A percentile compares a stretch with the other conserved stretches of the same genome.
These are phyloP conservation scores for Leccinum variabile DNA, from an alignment of 1,284 basidiomycete genomes.

Conservation along the genomic window DNA sequence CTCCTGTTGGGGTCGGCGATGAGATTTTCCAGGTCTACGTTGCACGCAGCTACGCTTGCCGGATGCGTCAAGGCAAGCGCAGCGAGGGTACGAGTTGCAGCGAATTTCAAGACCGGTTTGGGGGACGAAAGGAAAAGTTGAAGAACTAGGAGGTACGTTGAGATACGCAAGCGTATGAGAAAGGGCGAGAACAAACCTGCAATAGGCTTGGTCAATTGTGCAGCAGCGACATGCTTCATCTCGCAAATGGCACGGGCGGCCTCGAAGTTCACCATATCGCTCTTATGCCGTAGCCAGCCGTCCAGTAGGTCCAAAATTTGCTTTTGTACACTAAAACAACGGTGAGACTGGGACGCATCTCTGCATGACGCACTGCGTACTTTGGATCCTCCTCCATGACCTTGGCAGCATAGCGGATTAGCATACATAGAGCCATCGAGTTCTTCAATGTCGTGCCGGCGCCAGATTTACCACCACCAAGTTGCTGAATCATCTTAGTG, in stretches of 20 bases:
- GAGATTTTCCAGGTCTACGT: constrained; percentile 96
- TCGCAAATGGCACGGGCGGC: constrained; percentile 97
- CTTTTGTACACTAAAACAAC: constrained; percentile 67
- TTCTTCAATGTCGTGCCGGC: constrained; percentile 86
- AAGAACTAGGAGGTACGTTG: constrained; percentile 55
- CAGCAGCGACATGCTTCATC: constrained; percentile 79
- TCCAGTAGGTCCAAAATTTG: constrained; percentile 96
- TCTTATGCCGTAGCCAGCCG: constrained; percentile 96
- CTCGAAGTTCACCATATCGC: constrained; percentile 99
- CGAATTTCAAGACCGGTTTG: constrained; percentile 94
- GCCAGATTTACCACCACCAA: constrained; percentile 86
- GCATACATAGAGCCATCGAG: constrained; percentile 98
- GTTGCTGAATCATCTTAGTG: constrained; percentile 98
- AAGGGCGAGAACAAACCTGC: constrained; percentile 59
- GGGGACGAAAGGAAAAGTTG: constrained; percentile 94
- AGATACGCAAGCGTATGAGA: constrained; percentile 4
- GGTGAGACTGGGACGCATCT: constrained; percentile 1
- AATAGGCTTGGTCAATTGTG: constrained; percentile 86
- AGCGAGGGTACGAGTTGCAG: constrained; percentile 94
- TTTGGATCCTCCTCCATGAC: constrained; percentile 99
- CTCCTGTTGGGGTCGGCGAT: constrained; percentile 96
- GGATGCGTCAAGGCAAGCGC: constrained; percentile 85
- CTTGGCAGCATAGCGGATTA: constrained; percentile 96
- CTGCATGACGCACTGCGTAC: constrained; percentile 48
- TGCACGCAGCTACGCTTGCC: constrained; percentile 87